Base-by-base conservation (phyloP, 441 rosid genomes). In the Euphorbia corollata region DNA sequence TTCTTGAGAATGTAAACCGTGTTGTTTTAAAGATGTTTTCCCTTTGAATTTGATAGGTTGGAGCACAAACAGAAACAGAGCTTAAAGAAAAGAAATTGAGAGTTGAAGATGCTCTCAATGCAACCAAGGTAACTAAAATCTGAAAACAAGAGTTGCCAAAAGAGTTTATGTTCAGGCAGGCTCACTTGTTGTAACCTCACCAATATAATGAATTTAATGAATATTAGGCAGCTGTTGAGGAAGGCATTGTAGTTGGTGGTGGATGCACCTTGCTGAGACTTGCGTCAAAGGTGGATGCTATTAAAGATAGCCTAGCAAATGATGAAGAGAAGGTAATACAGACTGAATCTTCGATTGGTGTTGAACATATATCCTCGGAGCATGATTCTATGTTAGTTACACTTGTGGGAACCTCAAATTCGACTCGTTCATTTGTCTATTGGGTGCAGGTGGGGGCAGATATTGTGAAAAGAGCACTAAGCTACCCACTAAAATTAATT, bases 1-100 rank as follows among this genome's bases (percentile, higher is more conserved):
- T 36, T 45, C n/a, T 12, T 45, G 2, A 15, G n/a, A 12, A 45
- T 45, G 51, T 45, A 45, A 15, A 2, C 4, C 6, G 15, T 45
- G 11, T 32, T 27, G 9, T 8, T 22, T 41, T 50, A 53, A 55
- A 48, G 51, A 2, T 3, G 2, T 20, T 24, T 41, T 27, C 45
- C 38, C 51, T 38, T 4, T 63, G 8, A 38, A 67, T 57, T 55
- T 67, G 5, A 54, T 0, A 92, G 97, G 97, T 92, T 73, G 98
- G 98, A 59, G 98, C 98, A n/a, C 98, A 92, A 82, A 92, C 96
- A 24, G 97, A 90, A 77, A 90, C 97, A 7, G 98, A 92, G 82
- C 94, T 92, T 16, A 92, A 92, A 77, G 98, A 92, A 73, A 92
- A 92, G 87, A 90, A 88, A 70, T 47, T 90, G 77, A 90, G 98